Evolutionary conservation across 208 protist species (phyloP).

Genomic region (Trypanosoma boissoni): DNA sequence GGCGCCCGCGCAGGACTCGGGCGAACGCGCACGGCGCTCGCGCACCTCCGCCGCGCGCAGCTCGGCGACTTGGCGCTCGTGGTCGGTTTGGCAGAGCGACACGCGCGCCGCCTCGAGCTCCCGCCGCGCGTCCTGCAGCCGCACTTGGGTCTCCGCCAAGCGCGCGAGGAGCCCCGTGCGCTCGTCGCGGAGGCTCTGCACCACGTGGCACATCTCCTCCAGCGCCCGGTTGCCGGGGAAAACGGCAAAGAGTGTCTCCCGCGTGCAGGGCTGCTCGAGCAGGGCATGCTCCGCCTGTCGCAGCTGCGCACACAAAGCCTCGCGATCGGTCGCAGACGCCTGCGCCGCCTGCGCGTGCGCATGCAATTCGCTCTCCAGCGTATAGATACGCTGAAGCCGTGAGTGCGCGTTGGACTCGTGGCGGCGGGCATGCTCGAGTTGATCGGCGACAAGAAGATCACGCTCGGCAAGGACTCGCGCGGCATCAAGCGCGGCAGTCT

Average conservation of each 20-base stretch:
- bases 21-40: too few species aligned
- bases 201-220: constrained; percentile 29
- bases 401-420: too few species aligned
- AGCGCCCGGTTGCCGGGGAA: constrained; percentile 57
- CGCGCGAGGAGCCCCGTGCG: too few species aligned
- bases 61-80: too few species aligned
- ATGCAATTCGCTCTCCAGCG: too few species aligned
- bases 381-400: too few species aligned
- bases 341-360: constrained; percentile 2
- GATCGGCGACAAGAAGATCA: constrained; percentile 9
- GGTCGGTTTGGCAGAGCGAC: too few species aligned
- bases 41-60: too few species aligned
- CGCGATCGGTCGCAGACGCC: constrained; percentile 6
- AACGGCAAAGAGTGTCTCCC: constrained; percentile 45
- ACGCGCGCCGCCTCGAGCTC: too few species aligned
- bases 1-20: too few species aligned
- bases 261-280: constrained; percentile 39
- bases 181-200: too few species aligned
- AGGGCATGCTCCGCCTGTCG: constrained; percentile 27
- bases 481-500: not conserved
- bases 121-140: constrained; percentile 19
- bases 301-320: constrained; percentile 25
- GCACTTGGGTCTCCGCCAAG: constrained; percentile 47
- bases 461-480: constrained; percentile 8
- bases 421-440: not conserved